phyloP scores from a whole-genome alignment of 2,329 filamentous ascomycete genomes.

The Epichloe elymi region DNA sequence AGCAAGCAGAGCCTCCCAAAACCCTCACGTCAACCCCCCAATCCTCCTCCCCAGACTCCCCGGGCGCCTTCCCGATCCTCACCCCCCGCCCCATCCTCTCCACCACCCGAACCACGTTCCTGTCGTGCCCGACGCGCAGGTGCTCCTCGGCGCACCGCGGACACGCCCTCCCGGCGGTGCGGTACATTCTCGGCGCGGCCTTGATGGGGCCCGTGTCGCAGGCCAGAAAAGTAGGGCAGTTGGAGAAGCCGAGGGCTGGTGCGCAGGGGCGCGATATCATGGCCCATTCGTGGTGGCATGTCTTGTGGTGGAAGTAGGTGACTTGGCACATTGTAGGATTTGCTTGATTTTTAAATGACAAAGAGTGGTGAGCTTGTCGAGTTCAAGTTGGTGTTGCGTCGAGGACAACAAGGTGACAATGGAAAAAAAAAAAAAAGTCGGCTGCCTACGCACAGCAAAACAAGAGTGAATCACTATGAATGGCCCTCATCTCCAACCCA shows the following conservation, averaged over 20 bases:
- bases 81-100: conserved; percentile 28
- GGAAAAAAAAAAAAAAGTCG: too few species aligned
- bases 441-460: too few species aligned
- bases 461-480: too few species aligned
- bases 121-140: conserved; percentile 28
- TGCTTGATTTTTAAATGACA: background rate
- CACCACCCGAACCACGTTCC: conserved; percentile 34
- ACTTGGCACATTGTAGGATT: conserved; percentile 30
- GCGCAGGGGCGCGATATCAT: conserved; percentile 32
- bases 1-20: conserved; percentile 10
- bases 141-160: conserved; percentile 25
- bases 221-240: conserved; percentile 28
- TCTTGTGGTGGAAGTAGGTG: conserved; percentile 33
- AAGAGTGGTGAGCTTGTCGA: too few species aligned
- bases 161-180: conserved; percentile 25
- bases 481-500: background rate
- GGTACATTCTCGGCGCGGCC: conserved; percentile 21
- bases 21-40: conserved; percentile 23
- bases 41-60: conserved; percentile 17
- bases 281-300: conserved; percentile 40
- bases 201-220: conserved; percentile 21
- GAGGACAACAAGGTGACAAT: too few species aligned
- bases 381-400: too few species aligned
- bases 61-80: conserved; percentile 32
- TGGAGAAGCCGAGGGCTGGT: conserved; percentile 36